A percentile compares a stretch with the other conserved stretches of the same genome.
Conservation (phyloP, 225 moss, liverwort and hornwort species). For the Antitrichia curtipendula region DNA sequence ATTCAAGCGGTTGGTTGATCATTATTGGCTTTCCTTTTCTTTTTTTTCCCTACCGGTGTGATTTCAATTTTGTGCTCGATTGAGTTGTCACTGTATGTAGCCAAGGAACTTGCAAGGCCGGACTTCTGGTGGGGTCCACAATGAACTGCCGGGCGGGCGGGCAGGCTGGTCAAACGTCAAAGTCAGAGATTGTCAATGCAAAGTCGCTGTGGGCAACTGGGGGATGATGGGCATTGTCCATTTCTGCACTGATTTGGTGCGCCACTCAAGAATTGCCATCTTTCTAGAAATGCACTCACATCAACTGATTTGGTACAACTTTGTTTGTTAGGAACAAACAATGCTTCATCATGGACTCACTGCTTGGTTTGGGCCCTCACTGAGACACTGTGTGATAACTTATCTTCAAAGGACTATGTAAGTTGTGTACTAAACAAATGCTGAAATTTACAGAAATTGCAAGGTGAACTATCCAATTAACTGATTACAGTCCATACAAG, state of each 20-base stretch:
- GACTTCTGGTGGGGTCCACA: not conserved
- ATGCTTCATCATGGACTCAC: not conserved
- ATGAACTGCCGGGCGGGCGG: no score
- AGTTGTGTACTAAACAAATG: no score
- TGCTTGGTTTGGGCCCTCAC: not conserved
- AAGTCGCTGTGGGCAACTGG: not conserved
- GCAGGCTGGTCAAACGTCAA: not conserved
- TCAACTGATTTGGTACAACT: not conserved
- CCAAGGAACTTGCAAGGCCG: not conserved
- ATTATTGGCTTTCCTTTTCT: constrained; percentile 7
- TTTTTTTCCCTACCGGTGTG: not conserved
- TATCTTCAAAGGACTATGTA: not conserved
- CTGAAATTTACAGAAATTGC: not conserved
- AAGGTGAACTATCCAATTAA: no score
- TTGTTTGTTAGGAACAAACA: not conserved
- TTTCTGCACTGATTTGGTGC: constrained; percentile 9
- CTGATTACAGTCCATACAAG: no score
- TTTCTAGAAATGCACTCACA: not conserved
- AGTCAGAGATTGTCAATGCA: constrained; percentile 5
- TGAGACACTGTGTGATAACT: not conserved
- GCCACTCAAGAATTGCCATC: constrained; percentile 4
- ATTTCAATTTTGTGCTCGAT: not conserved
- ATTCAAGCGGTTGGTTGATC: not conserved
- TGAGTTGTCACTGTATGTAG: not conserved
- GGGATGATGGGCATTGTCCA: not conserved